A percentile compares a stretch with the other conserved stretches of the same genome.
Evolutionary conservation across 148 eudicot genomes (phyloP).

Genomic region (Vaccinium myrtillus): DNA sequence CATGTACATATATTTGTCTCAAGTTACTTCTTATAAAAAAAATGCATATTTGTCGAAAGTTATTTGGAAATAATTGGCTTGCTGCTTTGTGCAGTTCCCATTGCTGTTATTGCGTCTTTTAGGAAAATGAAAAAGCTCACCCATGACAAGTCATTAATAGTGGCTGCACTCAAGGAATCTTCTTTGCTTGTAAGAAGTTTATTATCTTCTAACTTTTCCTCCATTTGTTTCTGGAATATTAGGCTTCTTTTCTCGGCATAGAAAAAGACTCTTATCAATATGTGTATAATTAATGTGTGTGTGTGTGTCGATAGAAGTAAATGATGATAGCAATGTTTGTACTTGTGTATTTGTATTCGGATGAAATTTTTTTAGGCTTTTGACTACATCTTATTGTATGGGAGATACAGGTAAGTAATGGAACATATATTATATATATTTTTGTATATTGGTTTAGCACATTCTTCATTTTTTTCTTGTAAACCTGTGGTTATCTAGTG

Average conservation of each 20-base stretch:
- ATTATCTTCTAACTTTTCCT: neutral
- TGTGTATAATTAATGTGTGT: neutral
- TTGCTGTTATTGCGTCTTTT: constrained; percentile 74
- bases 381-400: neutral
- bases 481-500: neutral
- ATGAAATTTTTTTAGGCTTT: neutral
- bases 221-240: neutral
- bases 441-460: neutral
- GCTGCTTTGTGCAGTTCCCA: constrained; percentile 70
- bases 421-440: neutral
- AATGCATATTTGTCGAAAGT: too few species aligned
- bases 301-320: neutral
- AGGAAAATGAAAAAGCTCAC: constrained; percentile 78
- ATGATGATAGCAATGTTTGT: neutral
- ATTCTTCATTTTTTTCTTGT: neutral
- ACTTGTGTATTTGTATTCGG: neutral
- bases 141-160: constrained; percentile 52
- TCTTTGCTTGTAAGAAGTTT: constrained; percentile 65
- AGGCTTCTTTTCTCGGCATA: neutral
- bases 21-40: neutral
- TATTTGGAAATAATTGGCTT: neutral
- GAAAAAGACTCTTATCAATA: neutral
- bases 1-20: neutral
- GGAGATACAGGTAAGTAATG: neutral
- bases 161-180: constrained; percentile 76